Evolutionary conservation across 2,329 filamentous ascomycete species (phyloP).

Genomic region (Coniosporium tulheliwenetii): DNA sequence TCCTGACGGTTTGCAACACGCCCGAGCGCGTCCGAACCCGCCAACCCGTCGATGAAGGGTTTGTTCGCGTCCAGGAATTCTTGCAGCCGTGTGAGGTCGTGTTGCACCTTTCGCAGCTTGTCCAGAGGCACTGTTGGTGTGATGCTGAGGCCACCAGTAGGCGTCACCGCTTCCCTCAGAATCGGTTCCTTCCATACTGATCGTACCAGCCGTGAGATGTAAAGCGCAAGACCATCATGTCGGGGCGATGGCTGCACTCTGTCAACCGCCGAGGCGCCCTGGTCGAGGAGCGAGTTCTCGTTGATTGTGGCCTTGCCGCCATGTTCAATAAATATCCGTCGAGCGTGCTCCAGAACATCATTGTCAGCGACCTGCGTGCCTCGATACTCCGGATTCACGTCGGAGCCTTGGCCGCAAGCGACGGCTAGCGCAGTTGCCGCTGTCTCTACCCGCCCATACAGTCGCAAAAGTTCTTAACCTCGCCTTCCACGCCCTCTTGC

Average conservation of each 20-base stretch:
- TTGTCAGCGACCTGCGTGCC: conserved; percentile 62
- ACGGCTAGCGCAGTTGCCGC: conserved; percentile 85
- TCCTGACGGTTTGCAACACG: conserved; percentile 70
- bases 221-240: conserved; percentile 76
- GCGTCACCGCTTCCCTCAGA: conserved; percentile 37
- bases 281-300: conserved; percentile 53
- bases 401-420: conserved; percentile 82
- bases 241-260: conserved; percentile 76
- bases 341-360: conserved; percentile 69
- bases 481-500: conserved; percentile 65
- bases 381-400: conserved; percentile 56
- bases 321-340: conserved; percentile 79
- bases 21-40: conserved; percentile 76
- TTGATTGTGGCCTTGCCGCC: conserved; percentile 76
- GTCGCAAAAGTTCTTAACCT: conserved; percentile 67
- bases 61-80: conserved; percentile 80
- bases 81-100: conserved; percentile 61
- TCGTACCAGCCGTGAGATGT: conserved; percentile 74
- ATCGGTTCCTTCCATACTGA: conserved; percentile 76
- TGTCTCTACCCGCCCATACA: conserved; percentile 79
- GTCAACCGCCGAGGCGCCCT: conserved; percentile 53
- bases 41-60: conserved; percentile 80
- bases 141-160: conserved; percentile 47
- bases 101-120: conserved; percentile 65
- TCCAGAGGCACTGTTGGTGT: conserved; percentile 47